Base-by-base conservation (phyloP, 1,139 yeast species). In the Zhuliangozyma blackwelliae region DNA sequence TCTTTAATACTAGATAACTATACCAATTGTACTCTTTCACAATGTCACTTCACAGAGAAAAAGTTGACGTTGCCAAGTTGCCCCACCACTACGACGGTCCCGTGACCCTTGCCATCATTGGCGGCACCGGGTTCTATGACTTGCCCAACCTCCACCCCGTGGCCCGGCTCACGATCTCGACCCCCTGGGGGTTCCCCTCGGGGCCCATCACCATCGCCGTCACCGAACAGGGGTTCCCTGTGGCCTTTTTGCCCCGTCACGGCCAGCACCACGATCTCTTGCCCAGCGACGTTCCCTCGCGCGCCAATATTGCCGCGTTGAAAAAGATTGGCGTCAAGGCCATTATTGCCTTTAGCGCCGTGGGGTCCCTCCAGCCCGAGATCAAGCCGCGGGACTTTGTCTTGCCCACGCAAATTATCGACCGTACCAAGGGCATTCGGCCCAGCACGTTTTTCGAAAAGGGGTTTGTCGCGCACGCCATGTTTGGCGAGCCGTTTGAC, bases 171-270 rank as follows among this genome's bases (percentile, higher is more conserved):
- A 77, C 86, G 7, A 63, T 88, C 38, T 75, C 82, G 13, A 92
- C 98, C 8, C 99, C 99, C 20, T 92, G 98, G 97, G 99, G 98
- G 7, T 75, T 74, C 50, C 96, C 99, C 19, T 89, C 97, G 5
- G 84, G 95, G 10, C 90, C 97, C 36, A 86, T 92, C 54, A 90
- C 97, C 37, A 81, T 92, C 45, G 83, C 95, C 23, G 79, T 74
- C 47, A 85, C 95, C 31, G 64, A 65, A 2, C 58, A 71, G 35
- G 96, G 96, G 0, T 82, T 87, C 61, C 88, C 89, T 32, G 86
- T 92, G 39, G 98, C 98, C 2, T 92, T 92, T 54, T 72, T 92
- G 50, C 94, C 97, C 12, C 81, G 99, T 62, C 99, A 92, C 56
- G 99, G 99, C 29, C 68, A 72, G 31, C 82, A 86, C 57, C 98